A percentile compares a stretch with the other conserved stretches of the same genome.
Evolutionary conservation across 768 basidiomycete genomes (phyloP).

Genomic region (Pleurotus tuoliensis): DNA sequence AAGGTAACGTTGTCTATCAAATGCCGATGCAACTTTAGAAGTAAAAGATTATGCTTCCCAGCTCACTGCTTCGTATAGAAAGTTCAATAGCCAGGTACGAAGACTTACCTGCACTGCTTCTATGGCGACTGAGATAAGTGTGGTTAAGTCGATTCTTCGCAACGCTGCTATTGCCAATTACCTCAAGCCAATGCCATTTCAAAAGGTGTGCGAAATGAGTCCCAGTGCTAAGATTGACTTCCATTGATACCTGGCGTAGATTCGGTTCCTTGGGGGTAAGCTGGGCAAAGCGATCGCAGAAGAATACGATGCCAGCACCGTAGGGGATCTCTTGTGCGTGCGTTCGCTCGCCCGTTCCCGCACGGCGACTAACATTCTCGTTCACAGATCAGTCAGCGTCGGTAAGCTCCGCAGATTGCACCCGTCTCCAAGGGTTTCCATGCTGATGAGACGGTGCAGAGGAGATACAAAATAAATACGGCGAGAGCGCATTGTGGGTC

Average conservation of each 20-base stretch:
- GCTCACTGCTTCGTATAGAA: constrained; percentile 89
- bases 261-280: constrained; percentile 93
- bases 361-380: not conserved
- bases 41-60: constrained; percentile 21
- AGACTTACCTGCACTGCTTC: not conserved
- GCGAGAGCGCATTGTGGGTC: constrained; percentile 85
- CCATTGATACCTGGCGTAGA: constrained; percentile 39
- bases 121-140: not conserved
- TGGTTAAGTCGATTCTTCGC: constrained; percentile 78
- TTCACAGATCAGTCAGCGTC: constrained; percentile 49
- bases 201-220: constrained; percentile 51
- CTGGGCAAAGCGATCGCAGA: constrained; percentile 83
- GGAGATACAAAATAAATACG: constrained; percentile 77
- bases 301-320: constrained; percentile 85
- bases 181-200: constrained; percentile 80
- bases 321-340: constrained; percentile 84
- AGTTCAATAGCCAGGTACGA: constrained; percentile 78
- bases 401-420: constrained; percentile 31
- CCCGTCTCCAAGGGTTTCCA: not conserved
- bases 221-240: not conserved
- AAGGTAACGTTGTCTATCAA: constrained; percentile 50
- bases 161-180: constrained; percentile 83
- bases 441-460: constrained; percentile 36
- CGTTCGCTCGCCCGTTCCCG: not conserved
- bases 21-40: constrained; percentile 5